Base-by-base conservation (phyloP, 2,329 filamentous ascomycete species). In the Hypoxylon sp. region DNA sequence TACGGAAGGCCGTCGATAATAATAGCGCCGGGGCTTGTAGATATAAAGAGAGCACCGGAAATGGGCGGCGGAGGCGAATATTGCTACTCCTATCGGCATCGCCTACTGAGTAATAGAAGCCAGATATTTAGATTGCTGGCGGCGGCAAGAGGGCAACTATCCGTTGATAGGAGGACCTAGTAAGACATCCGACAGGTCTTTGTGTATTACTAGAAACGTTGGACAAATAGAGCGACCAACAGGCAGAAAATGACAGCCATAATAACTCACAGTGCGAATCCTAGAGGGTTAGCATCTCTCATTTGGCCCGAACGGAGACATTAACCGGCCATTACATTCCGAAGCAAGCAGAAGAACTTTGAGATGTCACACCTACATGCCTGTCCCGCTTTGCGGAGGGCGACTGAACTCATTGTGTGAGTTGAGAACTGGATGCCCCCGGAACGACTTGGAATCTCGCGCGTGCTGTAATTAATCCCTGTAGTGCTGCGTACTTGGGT, bases 401-500 rank as follows among this genome's bases (percentile, higher is more conserved):
- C 11, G 5, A 54, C 17, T 29, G 31, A 15, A n/a, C 29, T 29
- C n/a, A 5, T 29, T 35, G n/a, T 27, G 39, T 17, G 15, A 17
- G 2, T 39, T 47, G 29, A 31, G n/a, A 58, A 47, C 53, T 52
- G 2, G 19, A 42, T 15, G 11, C 11, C 10, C 19, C 24, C 13
- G 31, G 19, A 42, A 35, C 1, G 39, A 47, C 50, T 63, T 46
- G 57, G 42, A 42, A 52, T 65, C 11, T 48, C 29, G 54, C 46
- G 15, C 29, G 44, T 46, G 2, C 35, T 32, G 32, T 15, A 27
- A 39, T 62, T 52, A 56, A 63, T 61, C 59, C 57, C 50, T 52
- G 51, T 29, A 57, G 48, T 57, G 59, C 69, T 68, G 63, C 65
- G 31, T n/a, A 61, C 8, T 17, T n/a, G 47, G 24, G 39, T 71